Evolutionary conservation across 352 stramenopile genomes (phyloP), one percentile per base, ranked within the genome.

Genomic region (Blastocystis sp.): DNA sequence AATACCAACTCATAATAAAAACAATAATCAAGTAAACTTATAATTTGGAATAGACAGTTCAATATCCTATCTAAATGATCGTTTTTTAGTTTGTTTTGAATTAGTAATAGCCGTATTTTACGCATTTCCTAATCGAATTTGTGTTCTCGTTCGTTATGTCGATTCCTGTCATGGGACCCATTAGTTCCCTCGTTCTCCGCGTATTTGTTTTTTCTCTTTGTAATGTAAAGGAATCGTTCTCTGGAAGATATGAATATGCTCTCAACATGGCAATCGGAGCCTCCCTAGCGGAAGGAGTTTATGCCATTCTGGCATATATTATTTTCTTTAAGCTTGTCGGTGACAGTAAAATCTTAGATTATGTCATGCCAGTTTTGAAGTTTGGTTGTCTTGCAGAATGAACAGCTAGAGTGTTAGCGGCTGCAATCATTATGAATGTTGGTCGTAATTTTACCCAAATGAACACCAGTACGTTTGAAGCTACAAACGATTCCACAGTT

Each of bases 101-200:
- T 70, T 61, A 15, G 53, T 61, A 61, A 61, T 37, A 66, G 56
- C 23, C 9, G 5, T 66, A n/a, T 26, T 63, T 80, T 53, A 23
- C 39, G 4, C 70, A 80, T n/a, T 80, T 80, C 70, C 50, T 80
- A 20, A 34, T 80, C 43, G 70, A 80, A 62, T 80, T 80, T 61
- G 43, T 80, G 1, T 80, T 80, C 43, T 80, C 70, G 3, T 80
- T 80, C 70, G 43, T 80, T 41, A 80, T 80, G 70, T 80, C 70
- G 34, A 63, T 80, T 80, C 70, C 70, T 5, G 43, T 80, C 11
- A 80, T 80, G 70, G 70, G 70, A 20, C 70, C 70, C 2, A 62
- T 80, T 6, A 80, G 70, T 37, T 80, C 70, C 23, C 47, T 80
- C 39, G 70, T 80, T 0, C 23, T 80, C 13, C 23, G 50, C 8